These are phyloP conservation scores for Warburgia ugandensis DNA, from an alignment of 164 flowering plant species.

Conservation along the genomic window DNA sequence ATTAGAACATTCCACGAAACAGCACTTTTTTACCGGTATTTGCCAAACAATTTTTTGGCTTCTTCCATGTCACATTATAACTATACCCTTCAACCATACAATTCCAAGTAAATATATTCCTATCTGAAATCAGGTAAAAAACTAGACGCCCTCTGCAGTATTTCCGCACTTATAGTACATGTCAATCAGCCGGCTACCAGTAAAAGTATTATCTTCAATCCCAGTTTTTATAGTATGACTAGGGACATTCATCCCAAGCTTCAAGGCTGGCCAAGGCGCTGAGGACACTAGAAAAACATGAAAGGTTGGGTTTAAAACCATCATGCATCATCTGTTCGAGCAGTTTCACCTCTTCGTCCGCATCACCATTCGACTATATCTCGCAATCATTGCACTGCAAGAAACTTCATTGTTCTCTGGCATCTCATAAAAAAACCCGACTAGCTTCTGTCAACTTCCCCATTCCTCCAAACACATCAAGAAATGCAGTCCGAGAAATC, in stretches of 20 bases:
- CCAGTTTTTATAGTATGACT: slow-evolving; percentile 32
- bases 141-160: slow-evolving; percentile 31
- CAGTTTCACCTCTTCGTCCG: slow-evolving; percentile 17
- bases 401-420: slow-evolving; percentile 20
- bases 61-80: slow-evolving; percentile 36
- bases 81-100: slow-evolving; percentile 52
- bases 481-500: slow-evolving; percentile 23
- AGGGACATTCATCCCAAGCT: slow-evolving; percentile 20
- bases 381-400: slow-evolving; percentile 27
- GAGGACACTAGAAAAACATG: slow-evolving; percentile 21
- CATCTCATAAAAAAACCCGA: slow-evolving; percentile 17
- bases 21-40: slow-evolving; percentile 28
- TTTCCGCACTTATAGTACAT: slow-evolving; percentile 51
- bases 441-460: slow-evolving; percentile 20
- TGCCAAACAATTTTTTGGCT: slow-evolving; percentile 40
- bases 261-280: slow-evolving; percentile 17
- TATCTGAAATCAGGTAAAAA: slow-evolving; percentile 31
- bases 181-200: slow-evolving; percentile 47
- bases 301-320: slow-evolving; percentile 19
- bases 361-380: slow-evolving; percentile 21
- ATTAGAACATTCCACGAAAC: slow-evolving; percentile 51
- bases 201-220: slow-evolving; percentile 27
- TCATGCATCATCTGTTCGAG: slow-evolving; percentile 12
- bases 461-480: slow-evolving; percentile 18
- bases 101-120: slow-evolving; percentile 51